Percentiles rank a stretch among this genome's conserved stretches.
phyloP scores from a whole-genome alignment of 768 basidiomycete species.

The Clitopilus hobsonii region DNA sequence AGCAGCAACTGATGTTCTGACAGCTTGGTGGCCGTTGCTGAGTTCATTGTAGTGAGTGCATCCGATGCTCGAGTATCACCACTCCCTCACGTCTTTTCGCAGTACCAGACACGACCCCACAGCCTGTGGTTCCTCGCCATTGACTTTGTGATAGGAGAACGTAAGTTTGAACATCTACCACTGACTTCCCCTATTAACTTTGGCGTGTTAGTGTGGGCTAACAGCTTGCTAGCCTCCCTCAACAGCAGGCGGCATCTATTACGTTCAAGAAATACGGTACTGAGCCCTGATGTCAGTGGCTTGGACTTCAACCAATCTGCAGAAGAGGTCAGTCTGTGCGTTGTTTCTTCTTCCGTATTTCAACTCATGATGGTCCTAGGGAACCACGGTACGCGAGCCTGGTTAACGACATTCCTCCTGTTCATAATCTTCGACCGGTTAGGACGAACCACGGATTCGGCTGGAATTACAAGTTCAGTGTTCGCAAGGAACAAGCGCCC shows the following conservation, averaged over 20 bases:
- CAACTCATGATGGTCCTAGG: not conserved
- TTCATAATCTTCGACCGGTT: not conserved
- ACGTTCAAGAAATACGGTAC: not conserved
- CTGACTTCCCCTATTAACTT: not conserved
- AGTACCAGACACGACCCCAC: conserved; percentile 12
- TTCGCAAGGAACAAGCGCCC: not conserved
- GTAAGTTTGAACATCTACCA: not conserved
- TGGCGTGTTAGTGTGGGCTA: conserved; percentile 38
- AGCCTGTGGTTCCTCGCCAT: conserved; percentile 34
- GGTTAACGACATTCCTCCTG: not conserved
- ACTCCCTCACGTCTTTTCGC: not conserved
- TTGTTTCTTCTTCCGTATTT: not conserved
- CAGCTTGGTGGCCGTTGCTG: conserved; percentile 31
- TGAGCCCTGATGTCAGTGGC: not conserved
- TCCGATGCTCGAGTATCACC: conserved; percentile 2
- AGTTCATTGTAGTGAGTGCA: conserved; percentile 29
- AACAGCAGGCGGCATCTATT: conserved; percentile 29
- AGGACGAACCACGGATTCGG: not conserved
- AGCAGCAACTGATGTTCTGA: not conserved
- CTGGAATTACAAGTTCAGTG: not conserved
- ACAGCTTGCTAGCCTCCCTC: conserved; percentile 39
- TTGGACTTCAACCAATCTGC: not conserved
- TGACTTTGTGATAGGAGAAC: conserved; percentile 44
- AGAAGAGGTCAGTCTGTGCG: not conserved
- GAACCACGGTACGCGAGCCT: not conserved